phyloP scores from a whole-genome alignment of 2,329 filamentous ascomycete genomes.

The Teratosphaeria pseudoeucalypti region DNA sequence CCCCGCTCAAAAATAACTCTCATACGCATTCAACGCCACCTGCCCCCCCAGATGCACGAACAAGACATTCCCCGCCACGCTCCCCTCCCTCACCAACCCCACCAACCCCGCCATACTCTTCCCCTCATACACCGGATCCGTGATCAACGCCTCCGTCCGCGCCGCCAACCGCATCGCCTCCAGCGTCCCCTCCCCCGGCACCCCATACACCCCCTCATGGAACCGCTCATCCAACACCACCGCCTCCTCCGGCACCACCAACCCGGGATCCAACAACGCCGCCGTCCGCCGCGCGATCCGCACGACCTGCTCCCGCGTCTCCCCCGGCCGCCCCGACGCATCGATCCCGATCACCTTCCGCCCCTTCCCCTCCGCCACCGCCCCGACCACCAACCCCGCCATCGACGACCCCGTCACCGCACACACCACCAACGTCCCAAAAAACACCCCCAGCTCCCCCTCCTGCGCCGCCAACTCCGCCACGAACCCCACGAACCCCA shows the following conservation, averaged over 20 bases:
- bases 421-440: slow-evolving; percentile 51
- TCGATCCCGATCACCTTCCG: slow-evolving; percentile 58
- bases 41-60: slow-evolving; percentile 65
- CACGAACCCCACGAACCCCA: slow-evolving; percentile 62
- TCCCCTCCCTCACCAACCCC: slow-evolving; percentile 52
- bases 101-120: slow-evolving; percentile 66
- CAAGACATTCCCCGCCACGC: slow-evolving; percentile 52
- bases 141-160: slow-evolving; percentile 60
- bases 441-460: slow-evolving; percentile 50
- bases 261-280: slow-evolving; percentile 49
- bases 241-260: slow-evolving; percentile 53
- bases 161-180: slow-evolving; percentile 61
- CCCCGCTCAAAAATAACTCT: slow-evolving; percentile 13
- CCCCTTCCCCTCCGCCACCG: slow-evolving; percentile 42
- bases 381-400: slow-evolving; percentile 62
- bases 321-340: slow-evolving; percentile 48
- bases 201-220: slow-evolving; percentile 57
- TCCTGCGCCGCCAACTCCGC: slow-evolving; percentile 59
- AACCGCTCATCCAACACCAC: slow-evolving; percentile 55
- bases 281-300: slow-evolving; percentile 56
- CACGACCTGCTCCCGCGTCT: slow-evolving; percentile 56
- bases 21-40: slow-evolving; percentile 58
- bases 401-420: slow-evolving; percentile 62
- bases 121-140: slow-evolving; percentile 66
- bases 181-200: slow-evolving; percentile 54